phyloP scores from a whole-genome alignment of 2,329 filamentous ascomycete species.

The Penicillium janthinellum region DNA sequence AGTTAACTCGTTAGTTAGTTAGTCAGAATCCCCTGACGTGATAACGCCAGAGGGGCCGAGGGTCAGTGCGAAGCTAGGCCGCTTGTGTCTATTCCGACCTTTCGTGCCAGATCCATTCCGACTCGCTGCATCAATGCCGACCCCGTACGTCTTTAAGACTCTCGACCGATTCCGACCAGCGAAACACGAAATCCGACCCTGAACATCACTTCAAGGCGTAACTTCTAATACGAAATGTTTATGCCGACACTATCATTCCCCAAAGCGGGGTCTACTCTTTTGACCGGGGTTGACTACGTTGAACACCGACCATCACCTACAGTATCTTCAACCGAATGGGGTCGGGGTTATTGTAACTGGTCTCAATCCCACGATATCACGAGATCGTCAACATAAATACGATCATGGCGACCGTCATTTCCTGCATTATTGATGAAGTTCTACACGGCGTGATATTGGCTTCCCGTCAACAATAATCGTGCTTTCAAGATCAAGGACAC shows the following conservation, averaged over 20 bases:
- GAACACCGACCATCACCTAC: too few species aligned
- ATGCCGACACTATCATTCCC: background rate
- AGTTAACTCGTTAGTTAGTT: too few species aligned
- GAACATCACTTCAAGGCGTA: background rate
- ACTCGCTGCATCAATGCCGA: background rate
- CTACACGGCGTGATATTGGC: background rate
- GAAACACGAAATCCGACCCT: background rate
- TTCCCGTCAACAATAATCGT: background rate
- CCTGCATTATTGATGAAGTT: background rate
- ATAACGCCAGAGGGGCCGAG: too few species aligned
- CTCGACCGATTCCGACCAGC: background rate
- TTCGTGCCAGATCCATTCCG: background rate
- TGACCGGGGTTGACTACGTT: background rate
- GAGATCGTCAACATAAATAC: too few species aligned
- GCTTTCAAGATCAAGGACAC: background rate
- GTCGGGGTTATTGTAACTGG: too few species aligned
- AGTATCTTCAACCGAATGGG: too few species aligned
- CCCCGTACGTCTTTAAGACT: background rate
- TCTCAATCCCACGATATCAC: too few species aligned
- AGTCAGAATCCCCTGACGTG: too few species aligned
- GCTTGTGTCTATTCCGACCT: background rate
- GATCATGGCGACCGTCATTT: background rate
- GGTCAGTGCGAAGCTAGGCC: background rate
- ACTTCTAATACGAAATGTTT: background rate
- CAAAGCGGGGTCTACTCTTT: background rate